These are phyloP conservation scores for Annulohypoxylon bovei DNA, from an alignment of 495 filamentous ascomycete genomes.

Conservation along the genomic window DNA sequence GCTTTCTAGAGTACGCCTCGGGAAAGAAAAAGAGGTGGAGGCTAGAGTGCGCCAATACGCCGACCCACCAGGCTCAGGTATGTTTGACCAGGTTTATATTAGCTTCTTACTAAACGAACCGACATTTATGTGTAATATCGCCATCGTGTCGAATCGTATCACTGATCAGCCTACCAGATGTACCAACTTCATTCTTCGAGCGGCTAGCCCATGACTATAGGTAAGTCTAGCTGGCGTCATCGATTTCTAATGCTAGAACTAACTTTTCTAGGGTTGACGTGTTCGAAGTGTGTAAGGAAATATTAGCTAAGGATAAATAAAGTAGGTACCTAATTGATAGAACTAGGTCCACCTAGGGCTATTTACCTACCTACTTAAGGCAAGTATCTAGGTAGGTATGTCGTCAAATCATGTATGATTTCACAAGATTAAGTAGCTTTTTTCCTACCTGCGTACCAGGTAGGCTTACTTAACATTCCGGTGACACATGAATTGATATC, in stretches of 20 bases:
- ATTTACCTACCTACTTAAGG: no score
- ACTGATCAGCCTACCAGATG: constrained; percentile 3
- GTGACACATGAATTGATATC: background rate
- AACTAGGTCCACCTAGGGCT: background rate
- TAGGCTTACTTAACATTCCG: background rate
- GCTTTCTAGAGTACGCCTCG: constrained; percentile 17
- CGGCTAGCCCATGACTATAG: constrained; percentile 13
- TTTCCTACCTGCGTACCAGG: background rate
- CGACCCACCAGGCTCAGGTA: constrained; percentile 20
- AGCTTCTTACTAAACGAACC: background rate
- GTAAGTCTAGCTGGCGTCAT: background rate
- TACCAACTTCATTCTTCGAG: constrained; percentile 15
- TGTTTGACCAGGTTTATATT: background rate
- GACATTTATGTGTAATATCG: background rate
- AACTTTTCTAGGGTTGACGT: constrained; percentile 6
- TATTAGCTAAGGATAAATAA: background rate
- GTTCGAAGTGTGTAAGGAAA: constrained; percentile 7
- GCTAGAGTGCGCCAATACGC: constrained; percentile 23
- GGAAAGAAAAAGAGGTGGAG: constrained; percentile 13
- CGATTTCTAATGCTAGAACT: background rate
- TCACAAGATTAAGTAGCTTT: no score
- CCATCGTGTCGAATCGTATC: background rate
- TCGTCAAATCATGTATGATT: background rate
- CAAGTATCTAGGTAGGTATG: no score
- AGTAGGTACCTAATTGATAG: background rate